Base-by-base conservation (phyloP, 306 rosid species). In the Phaseolus lunatus region DNA sequence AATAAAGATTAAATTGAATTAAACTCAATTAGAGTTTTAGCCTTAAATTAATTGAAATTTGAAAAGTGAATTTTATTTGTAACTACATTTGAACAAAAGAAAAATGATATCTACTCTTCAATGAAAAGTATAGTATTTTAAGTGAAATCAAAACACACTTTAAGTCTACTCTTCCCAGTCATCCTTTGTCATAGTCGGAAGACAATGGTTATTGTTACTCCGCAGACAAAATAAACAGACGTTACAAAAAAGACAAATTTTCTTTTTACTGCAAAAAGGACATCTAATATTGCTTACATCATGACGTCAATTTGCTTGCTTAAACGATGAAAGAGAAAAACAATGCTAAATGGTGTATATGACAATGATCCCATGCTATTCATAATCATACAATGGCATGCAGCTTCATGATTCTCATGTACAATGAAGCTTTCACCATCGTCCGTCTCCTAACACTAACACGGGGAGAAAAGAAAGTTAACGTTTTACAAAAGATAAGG, bases 381-480 rank as follows among this genome's bases (percentile, higher is more conserved):
- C 77, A 73, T 57, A 39, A 66, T 67, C 77, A 73, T 58, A 78
- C 16, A 65, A 72, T 35, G 56, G 47, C 62, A 61, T 47, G 59
- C 76, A 44, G 44, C 76, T 78, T 73, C 80, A 66, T 26, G 58
- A 24, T 66, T 67, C 59, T 61, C 33, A 70, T 83, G 83, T 74
- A 83, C 86, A 79, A 22, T 29, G 78, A 74, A 54, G 72, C 81
- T 61, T 78, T 69, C 71, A 63, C 81, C 82, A 67, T 76, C 58
- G 29, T 57, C 70, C 82, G 53, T 66, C 81, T 66, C 78, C 52
- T 54, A 12, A 63, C 70, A 70, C 58, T 47, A 12, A 63, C 70
- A 70, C 56, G 57, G 41, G 41, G 57, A 67, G 58, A 82, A 71
- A 67, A 74, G 63, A 78, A 56, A 53, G 61, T 78, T 52, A 33